Percentiles rank a stretch among this genome's conserved stretches.
These are phyloP conservation scores for Taphrina pruni DNA, from an alignment of 1,139 yeast species.

Conservation along the genomic window DNA sequence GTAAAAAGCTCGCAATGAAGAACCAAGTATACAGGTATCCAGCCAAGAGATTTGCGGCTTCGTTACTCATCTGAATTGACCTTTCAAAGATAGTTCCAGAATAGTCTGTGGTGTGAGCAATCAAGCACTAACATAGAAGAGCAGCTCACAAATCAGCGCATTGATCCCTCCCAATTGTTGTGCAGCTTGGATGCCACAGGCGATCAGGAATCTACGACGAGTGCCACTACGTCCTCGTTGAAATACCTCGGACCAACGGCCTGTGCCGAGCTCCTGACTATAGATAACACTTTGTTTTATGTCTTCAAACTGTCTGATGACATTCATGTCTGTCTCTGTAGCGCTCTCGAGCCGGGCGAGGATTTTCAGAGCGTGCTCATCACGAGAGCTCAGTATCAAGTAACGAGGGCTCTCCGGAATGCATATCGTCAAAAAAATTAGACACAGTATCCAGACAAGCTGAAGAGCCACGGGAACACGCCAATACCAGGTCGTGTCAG, in stretches of 20 bases:
- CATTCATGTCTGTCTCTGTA: constrained; percentile 40
- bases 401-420: constrained; percentile 63
- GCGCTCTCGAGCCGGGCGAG: constrained; percentile 57
- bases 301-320: constrained; percentile 63
- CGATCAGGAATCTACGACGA: constrained; percentile 77
- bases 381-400: constrained; percentile 55
- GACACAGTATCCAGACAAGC: constrained; percentile 49
- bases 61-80: constrained; percentile 85
- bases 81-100: constrained; percentile 51
- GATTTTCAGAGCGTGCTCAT: constrained; percentile 59
- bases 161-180: constrained; percentile 94
- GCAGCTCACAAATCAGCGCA: constrained; percentile 65
- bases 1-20: constrained; percentile 76
- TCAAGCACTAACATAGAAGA: not conserved
- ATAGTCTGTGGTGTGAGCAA: constrained; percentile 5
- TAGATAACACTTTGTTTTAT: constrained; percentile 80
- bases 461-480: constrained; percentile 45
- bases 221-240: constrained; percentile 59
- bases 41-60: constrained; percentile 86
- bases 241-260: constrained; percentile 71
- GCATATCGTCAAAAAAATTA: constrained; percentile 46
- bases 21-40: constrained; percentile 84
- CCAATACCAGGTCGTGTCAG: constrained; percentile 31
- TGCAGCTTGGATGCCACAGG: constrained; percentile 87
- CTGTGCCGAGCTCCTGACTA: constrained; percentile 74